Evolutionary conservation across 2,329 filamentous ascomycete species (phyloP), one percentile per base, ranked within the genome.

Genomic region (Basipetospora sp.): DNA sequence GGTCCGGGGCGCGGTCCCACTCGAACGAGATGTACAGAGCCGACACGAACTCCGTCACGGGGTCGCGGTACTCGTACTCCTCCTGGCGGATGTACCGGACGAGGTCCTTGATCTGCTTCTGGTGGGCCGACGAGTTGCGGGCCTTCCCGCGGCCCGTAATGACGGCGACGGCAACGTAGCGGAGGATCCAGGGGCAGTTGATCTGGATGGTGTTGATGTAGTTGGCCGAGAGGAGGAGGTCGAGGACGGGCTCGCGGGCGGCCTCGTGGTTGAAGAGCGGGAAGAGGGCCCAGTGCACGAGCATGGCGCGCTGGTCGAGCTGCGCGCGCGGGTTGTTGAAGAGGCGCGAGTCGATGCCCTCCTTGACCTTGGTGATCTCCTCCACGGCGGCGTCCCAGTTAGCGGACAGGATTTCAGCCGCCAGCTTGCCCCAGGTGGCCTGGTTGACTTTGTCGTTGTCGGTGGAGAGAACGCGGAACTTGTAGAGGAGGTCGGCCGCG

Each of bases 121-220:
- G 88, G 67, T 98, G 92, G 51, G 77, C 67, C 47, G 77, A 77
- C 41, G 80, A 82, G 66, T 90, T 93, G 56, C 86, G 79, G 31
- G 75, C 60, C 46, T 85, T 80, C 56, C 69, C 77, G 43, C 85
- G 83, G 65, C 88, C 90, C 44, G 87, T 94, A 60, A 98, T 93
- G 52, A 98, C 88, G 48, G 88, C 83, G 35, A 86, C 87, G 43
- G 86, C 78, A 42, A 98, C 73, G 63, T 98, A 98, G 50, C 90
- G 80, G 52, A 98, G 71, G 46, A 94, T 77, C 90, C 90, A 98
- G 5, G 90, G 88, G 69, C 86, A 94, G 52, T 78, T 81, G 42
- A 90, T 94, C 72, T 98, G 90, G 59, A 98, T 94, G 51, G 88
- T 96, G 75, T 96, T 98, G 76, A 98, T 98, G 71, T 85, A 98